Base-by-base conservation (phyloP, 2,329 filamentous ascomycete species). In the Didymella pomorum region DNA sequence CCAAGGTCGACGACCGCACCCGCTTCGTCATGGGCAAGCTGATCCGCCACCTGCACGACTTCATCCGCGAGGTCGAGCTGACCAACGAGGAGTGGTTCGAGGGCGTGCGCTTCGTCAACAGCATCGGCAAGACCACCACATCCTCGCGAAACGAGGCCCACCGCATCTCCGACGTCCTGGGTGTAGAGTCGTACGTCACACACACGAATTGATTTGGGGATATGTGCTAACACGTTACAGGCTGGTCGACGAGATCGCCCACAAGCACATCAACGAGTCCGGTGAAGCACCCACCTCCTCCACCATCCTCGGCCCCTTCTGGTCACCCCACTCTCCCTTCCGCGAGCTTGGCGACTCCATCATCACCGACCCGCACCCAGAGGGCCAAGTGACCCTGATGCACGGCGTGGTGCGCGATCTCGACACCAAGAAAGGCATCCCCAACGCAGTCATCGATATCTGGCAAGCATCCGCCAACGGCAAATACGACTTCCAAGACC, bases 401-500 rank as follows among this genome's bases (percentile, higher is more conserved):
- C 88, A 91, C 81, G 89, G 89, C 66, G 80, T 83, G 45, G 84
- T 92, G 71, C 83, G 77, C 47, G 87, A 91, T 71, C 80, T 88
- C 65, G 80, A 85, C 63, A 90, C 88, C 58, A 86, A 86, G 71
- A 84, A 85, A 78, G 86, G 86, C 61, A 87, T 92, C 69, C 83
- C 83, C 53, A 81, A 82, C 69, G 89, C 89, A 66, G 87, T 90
- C 63, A 86, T 92, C 69, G 90, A 92, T 73, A 89, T 92, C 80
- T 92, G 89, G 89, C 88, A 92, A 74, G 89, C 89, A 49, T 89
- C 85, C 65, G 82, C 87, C 76, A 92, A 91, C 79, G 89, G 89
- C 75, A 87, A 88, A 74, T 92, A 92, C 81, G 88, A 91, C 72
- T 87, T 89, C 82, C 88, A 90, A 77, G 89, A 92, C 76, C 88